Base-by-base conservation (phyloP, 2,329 filamentous ascomycete species). In the Beauveria caledonica region DNA sequence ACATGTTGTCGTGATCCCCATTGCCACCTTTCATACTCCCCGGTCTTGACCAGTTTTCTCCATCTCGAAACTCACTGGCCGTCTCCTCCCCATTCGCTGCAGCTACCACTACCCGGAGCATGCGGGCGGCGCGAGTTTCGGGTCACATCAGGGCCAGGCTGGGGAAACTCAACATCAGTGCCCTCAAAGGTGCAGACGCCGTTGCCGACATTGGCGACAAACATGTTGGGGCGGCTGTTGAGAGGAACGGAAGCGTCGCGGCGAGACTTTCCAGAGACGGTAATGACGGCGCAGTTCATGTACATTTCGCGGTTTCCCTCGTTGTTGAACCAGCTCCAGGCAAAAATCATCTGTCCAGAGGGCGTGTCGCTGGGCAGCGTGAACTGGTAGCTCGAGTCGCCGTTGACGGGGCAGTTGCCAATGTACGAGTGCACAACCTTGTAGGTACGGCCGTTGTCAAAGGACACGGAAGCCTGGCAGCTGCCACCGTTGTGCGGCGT, bases 261-360 rank as follows among this genome's bases (percentile, higher is more conserved):
- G 19, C 49, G 50, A 1, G 21, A 45, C 19, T 65, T 64, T 3
- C 66, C 65, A 1, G 63, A 57, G 50, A 86, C 80, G n/a, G 77
- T 77, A 27, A 87, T 77, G 7, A 79, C 78, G 0, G 84, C 85
- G 65, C 85, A 88, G 70, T 87, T 86, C 82, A 86, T 86, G 74
- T 88, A 89, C 79, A 87, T 86, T 68, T 88, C 85, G 19, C 85
- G 77, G 67, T 86, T 86, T 1, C 85, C 85, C 27, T 84, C 65
- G 62, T 79, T 78, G 71, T 86, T 86, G 71, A 85, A 84, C 82
- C 81, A 84, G 3, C 80, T 82, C 86, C 86, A 88, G 1, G 79
- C 80, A 13, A 88, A 74, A 1, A 87, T 68, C 8, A 80, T 82
- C 62, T 66, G 63, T n/a, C 83, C 76, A 0, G 65, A n/a, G 0